These are phyloP conservation scores for Pyrenophora graminea DNA, from an alignment of 2,329 filamentous ascomycete species.

Conservation along the genomic window DNA sequence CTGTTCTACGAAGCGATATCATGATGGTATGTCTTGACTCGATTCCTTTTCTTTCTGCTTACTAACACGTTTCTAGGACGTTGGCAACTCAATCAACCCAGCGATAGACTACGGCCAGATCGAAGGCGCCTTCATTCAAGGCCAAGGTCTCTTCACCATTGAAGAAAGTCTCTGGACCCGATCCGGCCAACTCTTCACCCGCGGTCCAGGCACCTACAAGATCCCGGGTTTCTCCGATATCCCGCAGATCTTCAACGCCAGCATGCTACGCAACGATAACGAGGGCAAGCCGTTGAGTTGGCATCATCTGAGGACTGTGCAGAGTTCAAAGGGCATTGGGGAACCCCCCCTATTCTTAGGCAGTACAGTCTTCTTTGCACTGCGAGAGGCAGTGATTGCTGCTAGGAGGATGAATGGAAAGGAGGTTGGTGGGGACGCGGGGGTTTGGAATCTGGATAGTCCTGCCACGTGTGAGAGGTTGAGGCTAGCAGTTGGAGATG, in stretches of 20 bases:
- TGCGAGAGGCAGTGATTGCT: constrained; percentile 77
- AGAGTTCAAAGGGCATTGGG: constrained; percentile 77
- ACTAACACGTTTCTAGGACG: constrained; percentile 58
- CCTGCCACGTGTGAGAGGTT: constrained; percentile 84
- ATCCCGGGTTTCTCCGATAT: constrained; percentile 88
- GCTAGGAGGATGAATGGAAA: constrained; percentile 60
- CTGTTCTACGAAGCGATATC: constrained; percentile 81
- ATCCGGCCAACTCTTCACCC: constrained; percentile 67
- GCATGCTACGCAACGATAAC: constrained; percentile 71
- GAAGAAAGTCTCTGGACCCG: constrained; percentile 72
- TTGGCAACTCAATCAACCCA: constrained; percentile 77
- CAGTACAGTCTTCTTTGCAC: constrained; percentile 81
- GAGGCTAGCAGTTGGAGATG: constrained; percentile 75
- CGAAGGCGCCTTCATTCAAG: constrained; percentile 79
- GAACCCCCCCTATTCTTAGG: constrained; percentile 78
- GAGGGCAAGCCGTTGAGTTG: constrained; percentile 62
- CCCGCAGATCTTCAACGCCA: constrained; percentile 81
- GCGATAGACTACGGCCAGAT: constrained; percentile 82
- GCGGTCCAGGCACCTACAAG: constrained; percentile 73
- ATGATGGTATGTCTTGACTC: constrained; percentile 66
- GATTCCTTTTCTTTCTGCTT: neutral
- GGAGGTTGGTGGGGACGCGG: constrained; percentile 52
- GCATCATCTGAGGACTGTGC: constrained; percentile 82
- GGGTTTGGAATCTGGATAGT: constrained; percentile 66
- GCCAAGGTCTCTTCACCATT: constrained; percentile 76